Conservation (phyloP, 148 eudicot genomes). For the Chenopodium quinoa region DNA sequence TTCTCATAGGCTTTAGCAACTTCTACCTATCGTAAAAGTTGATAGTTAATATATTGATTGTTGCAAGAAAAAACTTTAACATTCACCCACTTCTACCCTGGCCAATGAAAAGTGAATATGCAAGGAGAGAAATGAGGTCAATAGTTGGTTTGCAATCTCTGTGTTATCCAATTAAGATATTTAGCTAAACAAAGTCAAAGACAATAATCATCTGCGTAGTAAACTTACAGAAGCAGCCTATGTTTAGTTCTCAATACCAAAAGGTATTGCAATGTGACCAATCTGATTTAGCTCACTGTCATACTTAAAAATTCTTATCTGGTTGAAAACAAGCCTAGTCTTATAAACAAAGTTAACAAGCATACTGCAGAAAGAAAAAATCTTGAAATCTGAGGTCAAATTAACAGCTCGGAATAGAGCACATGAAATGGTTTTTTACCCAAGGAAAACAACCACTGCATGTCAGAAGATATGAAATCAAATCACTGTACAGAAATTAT, state of each 20-base stretch:
- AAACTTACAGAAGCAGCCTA: neutral
- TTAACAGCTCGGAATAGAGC: neutral
- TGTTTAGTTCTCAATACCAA: neutral
- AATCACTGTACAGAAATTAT: neutral
- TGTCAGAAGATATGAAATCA: neutral
- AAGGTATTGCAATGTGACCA: neutral
- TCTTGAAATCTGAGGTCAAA: neutral
- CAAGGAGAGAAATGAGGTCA: neutral
- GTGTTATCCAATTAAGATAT: neutral
- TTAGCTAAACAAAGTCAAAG: neutral
- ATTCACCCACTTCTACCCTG: neutral
- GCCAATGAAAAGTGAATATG: neutral
- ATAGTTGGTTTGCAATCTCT: neutral
- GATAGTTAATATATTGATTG: neutral
- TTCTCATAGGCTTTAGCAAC: constrained; percentile 91
- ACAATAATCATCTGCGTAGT: neutral
- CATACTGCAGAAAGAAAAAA: neutral
- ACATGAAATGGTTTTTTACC: neutral
- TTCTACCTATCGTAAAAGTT: constrained; percentile 47
- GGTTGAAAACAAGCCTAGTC: neutral
- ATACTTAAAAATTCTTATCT: neutral
- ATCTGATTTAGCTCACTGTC: neutral
- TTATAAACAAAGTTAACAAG: neutral
- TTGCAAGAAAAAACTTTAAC: neutral
- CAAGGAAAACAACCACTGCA: constrained; percentile 5